Evolutionary conservation across 2,329 filamentous ascomycete species (phyloP), one percentile per base, ranked within the genome.

Genomic region (Paecilomyces sp.): DNA sequence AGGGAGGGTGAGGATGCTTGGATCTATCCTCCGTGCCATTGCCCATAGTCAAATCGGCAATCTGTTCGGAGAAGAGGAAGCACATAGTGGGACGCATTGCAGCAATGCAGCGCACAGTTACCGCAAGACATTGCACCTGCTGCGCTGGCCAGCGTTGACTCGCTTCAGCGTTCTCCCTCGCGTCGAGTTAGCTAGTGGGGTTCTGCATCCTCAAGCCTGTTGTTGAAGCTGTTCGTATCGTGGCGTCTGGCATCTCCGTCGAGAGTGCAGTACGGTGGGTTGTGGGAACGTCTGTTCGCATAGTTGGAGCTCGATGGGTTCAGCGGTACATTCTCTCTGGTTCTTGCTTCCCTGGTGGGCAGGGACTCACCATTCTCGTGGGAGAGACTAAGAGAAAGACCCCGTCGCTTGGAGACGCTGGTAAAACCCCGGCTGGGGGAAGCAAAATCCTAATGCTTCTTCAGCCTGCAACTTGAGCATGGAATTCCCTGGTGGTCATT

Each of bases 121-220:
- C 41, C 41, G 51, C 22, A 28, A 30, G 24, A 53, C 51, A 53
- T 53, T 8, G 30, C 24, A 15, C 30, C 50, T 62, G 65, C 63
- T 69, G 65, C 57, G 66, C 63, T 69, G 67, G 63, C 67, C 65
- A 61, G 59, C 60, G 58, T 57, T 62, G 59, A 68, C 65, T 69
- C 62, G 67, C 61, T 64, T 59, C 55, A 60, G 36, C 52, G 61
- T 57, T 50, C 55, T 60, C 59, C 58, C 61, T 61, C 62, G 56
- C 60, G 60, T 65, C 60, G 13, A 51, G 28, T 57, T 56, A 55
- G 24, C 12, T 55, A 18, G 54, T n/a, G 28, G 33, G 18, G 24
- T 47, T 47, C 36, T n/a, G 36, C 36, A 47, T 18, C 36, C 36
- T 47, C 15, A 47, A n/a, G 36, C 13, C 36, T 47, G 36, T 47